Conservation (phyloP, 106 monocot genomes). For the Platanthera guangdongensis region DNA sequence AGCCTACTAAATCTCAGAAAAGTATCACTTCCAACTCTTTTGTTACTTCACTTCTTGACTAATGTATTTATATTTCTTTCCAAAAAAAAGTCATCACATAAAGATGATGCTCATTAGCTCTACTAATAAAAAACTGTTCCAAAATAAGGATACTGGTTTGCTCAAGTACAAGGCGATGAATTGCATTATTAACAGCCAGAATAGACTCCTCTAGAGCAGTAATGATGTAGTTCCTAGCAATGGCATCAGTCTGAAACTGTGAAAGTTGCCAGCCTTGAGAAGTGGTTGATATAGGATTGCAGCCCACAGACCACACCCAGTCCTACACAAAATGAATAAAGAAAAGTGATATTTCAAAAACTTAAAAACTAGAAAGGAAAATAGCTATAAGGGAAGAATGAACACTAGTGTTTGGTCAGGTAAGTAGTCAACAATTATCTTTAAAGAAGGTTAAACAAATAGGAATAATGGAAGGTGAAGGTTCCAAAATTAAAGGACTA, state of each 20-base stretch:
- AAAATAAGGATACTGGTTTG: slow-evolving; percentile 82
- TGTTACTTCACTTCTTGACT: background rate
- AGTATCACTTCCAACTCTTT: background rate
- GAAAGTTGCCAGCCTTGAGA: slow-evolving; percentile 86
- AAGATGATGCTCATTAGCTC: background rate
- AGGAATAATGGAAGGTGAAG: background rate
- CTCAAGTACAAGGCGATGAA: slow-evolving; percentile 62
- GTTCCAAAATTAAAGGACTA: background rate
- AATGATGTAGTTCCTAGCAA: slow-evolving; percentile 80
- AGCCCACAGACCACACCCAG: slow-evolving; percentile 96
- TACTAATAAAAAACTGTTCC: background rate
- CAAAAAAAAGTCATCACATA: background rate
- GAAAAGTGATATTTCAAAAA: background rate
- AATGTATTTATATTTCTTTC: background rate
- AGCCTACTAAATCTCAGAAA: background rate
- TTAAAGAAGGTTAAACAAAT: background rate
- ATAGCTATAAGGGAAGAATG: background rate
- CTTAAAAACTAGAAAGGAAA: no score
- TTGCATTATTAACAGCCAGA: slow-evolving; percentile 69
- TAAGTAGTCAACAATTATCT: background rate
- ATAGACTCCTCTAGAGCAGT: slow-evolving; percentile 94
- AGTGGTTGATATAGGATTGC: slow-evolving; percentile 80
- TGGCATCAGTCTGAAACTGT: slow-evolving; percentile 68
- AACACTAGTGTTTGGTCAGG: background rate
- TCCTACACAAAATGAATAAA: slow-evolving; percentile 38